Conservation (phyloP, 1,284 basidiomycete species). For the Ustilago loliicola region DNA sequence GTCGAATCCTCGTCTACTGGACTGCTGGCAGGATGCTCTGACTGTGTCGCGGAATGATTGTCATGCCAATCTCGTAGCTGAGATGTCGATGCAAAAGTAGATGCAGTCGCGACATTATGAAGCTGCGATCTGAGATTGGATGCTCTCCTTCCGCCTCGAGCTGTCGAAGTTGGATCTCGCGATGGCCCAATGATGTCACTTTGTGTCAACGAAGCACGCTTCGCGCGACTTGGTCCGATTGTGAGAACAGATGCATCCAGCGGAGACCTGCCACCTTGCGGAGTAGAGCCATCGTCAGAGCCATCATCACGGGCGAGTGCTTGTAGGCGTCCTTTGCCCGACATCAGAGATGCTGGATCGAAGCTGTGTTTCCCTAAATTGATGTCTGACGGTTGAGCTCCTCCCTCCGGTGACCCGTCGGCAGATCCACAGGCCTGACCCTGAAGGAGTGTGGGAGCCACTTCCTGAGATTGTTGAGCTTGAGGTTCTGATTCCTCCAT, state of each 20-base stretch:
- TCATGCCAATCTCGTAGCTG: not conserved
- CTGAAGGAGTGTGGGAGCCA: not conserved
- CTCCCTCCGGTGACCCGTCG: not conserved
- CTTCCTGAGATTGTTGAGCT: not conserved
- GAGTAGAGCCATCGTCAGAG: constrained; percentile 39
- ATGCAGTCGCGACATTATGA: constrained; percentile 23
- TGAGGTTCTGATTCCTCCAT: constrained; percentile 18
- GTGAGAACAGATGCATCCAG: constrained; percentile 42
- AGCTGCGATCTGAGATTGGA: constrained; percentile 34
- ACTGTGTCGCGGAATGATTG: not conserved
- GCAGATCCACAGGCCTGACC: not conserved
- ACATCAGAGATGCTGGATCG: constrained; percentile 13
- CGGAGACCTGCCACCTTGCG: constrained; percentile 49
- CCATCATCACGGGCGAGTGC: constrained; percentile 26
- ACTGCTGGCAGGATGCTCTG: constrained; percentile 5
- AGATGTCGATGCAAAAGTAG: constrained; percentile 14
- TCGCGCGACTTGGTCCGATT: constrained; percentile 27
- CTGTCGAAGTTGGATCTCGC: constrained; percentile 13
- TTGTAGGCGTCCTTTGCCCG: constrained; percentile 31
- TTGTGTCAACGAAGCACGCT: constrained; percentile 31
- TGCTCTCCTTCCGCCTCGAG: constrained; percentile 5
- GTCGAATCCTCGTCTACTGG: constrained; percentile 11
- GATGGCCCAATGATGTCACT: constrained; percentile 35
- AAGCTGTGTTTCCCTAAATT: not conserved
- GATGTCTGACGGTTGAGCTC: not conserved